phyloP scores from a whole-genome alignment of 345 rosid species.

The Trapa incisa region DNA sequence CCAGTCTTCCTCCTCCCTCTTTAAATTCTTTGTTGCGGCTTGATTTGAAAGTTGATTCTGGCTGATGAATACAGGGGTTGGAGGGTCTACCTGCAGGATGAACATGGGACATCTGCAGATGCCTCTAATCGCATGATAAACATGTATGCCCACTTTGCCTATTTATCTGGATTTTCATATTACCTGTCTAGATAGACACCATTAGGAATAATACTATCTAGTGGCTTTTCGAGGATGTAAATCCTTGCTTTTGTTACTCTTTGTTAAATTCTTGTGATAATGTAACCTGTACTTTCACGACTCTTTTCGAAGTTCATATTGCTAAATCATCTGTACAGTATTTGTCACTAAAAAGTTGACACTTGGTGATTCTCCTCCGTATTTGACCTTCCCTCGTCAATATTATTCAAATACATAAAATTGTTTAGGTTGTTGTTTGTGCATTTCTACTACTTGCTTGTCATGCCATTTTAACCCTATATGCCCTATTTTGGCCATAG shows the following conservation, averaged over 20 bases:
- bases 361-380: background rate
- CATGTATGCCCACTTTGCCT: slow-evolving; percentile 25
- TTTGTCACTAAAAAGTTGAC: background rate
- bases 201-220: too few relatives aligned
- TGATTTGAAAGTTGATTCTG: slow-evolving; percentile 1
- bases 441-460: background rate
- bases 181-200: background rate
- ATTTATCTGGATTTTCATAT: slow-evolving; percentile 1
- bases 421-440: background rate
- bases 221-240: background rate
- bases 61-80: slow-evolving; percentile 44
- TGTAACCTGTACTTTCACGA: background rate
- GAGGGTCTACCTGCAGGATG: slow-evolving; percentile 85
- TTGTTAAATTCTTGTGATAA: background rate
- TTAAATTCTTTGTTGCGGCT: background rate
- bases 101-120: slow-evolving; percentile 69
- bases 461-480: background rate
- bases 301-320: background rate
- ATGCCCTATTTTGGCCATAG: background rate
- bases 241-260: background rate
- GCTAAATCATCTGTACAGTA: background rate
- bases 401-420: background rate
- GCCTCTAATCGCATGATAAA: slow-evolving; percentile 58
- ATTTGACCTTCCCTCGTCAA: background rate
- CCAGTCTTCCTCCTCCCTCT: background rate